Percentiles rank a stretch among this genome's conserved stretches.
These are phyloP conservation scores for Starmerella powellii DNA, from an alignment of 805 yeast genomes.

Conservation along the genomic window DNA sequence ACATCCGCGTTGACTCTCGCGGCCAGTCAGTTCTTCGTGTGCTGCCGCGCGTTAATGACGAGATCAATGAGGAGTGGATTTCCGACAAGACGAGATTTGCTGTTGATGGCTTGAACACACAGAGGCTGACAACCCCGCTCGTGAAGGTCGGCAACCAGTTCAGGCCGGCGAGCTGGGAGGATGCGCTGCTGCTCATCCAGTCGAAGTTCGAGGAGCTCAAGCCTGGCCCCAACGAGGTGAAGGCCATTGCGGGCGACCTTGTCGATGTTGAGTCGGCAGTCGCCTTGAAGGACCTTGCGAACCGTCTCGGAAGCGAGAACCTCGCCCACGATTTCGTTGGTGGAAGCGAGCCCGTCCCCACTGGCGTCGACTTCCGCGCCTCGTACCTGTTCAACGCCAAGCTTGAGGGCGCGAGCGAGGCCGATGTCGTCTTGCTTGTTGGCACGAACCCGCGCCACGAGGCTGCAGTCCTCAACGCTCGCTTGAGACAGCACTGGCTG, in stretches of 20 bases:
- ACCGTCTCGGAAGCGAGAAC: slow-evolving; percentile 70
- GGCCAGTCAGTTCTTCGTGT: slow-evolving; percentile 82
- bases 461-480: slow-evolving; percentile 76
- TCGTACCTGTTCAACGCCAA: slow-evolving; percentile 71
- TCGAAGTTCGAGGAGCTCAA: slow-evolving; percentile 43
- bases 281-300: slow-evolving; percentile 66
- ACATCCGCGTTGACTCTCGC: slow-evolving; percentile 72
- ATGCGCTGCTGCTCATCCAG: slow-evolving; percentile 60
- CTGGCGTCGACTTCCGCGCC: slow-evolving; percentile 64
- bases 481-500: slow-evolving; percentile 74
- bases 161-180: slow-evolving; percentile 75
- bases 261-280: slow-evolving; percentile 75
- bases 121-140: slow-evolving; percentile 71
- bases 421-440: slow-evolving; percentile 66
- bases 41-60: slow-evolving; percentile 74
- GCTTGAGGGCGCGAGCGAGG: slow-evolving; percentile 66
- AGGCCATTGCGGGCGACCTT: slow-evolving; percentile 72
- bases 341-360: slow-evolving; percentile 45
- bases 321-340: slow-evolving; percentile 56
- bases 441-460: slow-evolving; percentile 86
- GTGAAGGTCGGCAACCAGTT: slow-evolving; percentile 58
- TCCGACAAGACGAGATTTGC: slow-evolving; percentile 80
- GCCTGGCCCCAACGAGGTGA: slow-evolving; percentile 59
- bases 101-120: slow-evolving; percentile 74
- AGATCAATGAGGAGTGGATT: slow-evolving; percentile 83